These are phyloP conservation scores for Bruguiera gymnorhiza DNA, from an alignment of 345 rosid species.

Conservation along the genomic window DNA sequence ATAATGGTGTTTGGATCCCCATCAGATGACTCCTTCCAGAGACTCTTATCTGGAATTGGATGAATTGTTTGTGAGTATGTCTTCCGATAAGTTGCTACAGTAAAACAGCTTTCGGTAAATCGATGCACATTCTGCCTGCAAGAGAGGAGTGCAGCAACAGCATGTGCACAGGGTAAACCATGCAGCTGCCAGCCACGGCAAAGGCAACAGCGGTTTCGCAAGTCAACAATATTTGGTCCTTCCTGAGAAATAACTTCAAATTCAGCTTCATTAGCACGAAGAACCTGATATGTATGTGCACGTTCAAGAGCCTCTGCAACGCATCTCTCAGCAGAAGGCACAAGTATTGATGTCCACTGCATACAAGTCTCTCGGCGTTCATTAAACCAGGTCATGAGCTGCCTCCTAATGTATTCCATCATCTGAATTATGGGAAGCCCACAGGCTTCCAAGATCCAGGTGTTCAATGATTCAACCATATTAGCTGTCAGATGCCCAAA, in stretches of 20 bases:
- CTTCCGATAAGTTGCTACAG: constrained; percentile 88
- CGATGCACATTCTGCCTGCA: constrained; percentile 98
- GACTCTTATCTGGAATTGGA: constrained; percentile 88
- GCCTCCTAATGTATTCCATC: constrained; percentile 98
- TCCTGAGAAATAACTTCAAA: constrained; percentile 94
- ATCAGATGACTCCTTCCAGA: constrained; percentile 79
- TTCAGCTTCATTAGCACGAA: constrained; percentile 90
- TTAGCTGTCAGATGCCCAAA: constrained; percentile 91
- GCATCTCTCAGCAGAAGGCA: constrained; percentile 85
- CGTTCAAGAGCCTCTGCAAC: constrained; percentile 86
- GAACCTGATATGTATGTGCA: constrained; percentile 85
- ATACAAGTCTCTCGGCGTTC: constrained; percentile 87
- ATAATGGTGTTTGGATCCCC: constrained; percentile 54
- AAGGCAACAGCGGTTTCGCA: constrained; percentile 85
- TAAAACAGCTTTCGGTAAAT: constrained; percentile 91
- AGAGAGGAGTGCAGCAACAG: constrained; percentile 92
- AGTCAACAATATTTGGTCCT: constrained; percentile 85
- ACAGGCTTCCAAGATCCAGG: constrained; percentile 91
- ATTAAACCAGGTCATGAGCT: constrained; percentile 97
- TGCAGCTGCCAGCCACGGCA: constrained; percentile 97
- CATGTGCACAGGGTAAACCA: constrained; percentile 95
- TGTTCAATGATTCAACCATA: constrained; percentile 72
- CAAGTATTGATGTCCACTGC: constrained; percentile 95
- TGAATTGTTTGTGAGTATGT: constrained; percentile 94
- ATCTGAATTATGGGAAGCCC: constrained; percentile 98